These are phyloP conservation scores for Juncus effusus DNA, from an alignment of 176 grass and related monocot genomes.

Conservation along the genomic window DNA sequence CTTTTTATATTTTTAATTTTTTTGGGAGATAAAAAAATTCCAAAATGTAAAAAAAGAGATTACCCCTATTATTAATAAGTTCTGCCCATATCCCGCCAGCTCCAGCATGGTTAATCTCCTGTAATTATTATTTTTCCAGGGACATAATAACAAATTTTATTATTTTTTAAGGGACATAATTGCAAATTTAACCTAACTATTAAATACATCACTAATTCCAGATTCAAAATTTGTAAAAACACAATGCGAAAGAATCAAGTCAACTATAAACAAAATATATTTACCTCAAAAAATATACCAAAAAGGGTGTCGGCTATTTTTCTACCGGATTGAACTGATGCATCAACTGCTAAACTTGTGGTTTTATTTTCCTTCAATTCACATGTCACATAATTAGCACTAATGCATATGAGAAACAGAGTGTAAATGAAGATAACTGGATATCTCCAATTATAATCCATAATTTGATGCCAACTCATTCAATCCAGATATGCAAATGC, in stretches of 20 bases:
- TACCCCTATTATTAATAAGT: slow-evolving; percentile 92
- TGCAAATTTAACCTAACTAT: not conserved
- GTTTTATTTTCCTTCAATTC: slow-evolving; percentile 26
- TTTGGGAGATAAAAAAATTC: not conserved
- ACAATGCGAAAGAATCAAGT: not conserved
- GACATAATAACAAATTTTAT: not conserved
- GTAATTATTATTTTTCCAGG: not conserved
- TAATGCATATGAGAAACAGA: slow-evolving; percentile 27
- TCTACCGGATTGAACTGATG: slow-evolving; percentile 45
- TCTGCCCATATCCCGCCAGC: slow-evolving; percentile 95
- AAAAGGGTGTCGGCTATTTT: slow-evolving; percentile 90
- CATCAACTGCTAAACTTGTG: slow-evolving; percentile 51
- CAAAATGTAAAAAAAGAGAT: slow-evolving; percentile 8
- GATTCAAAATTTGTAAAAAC: not conserved
- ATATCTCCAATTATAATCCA: slow-evolving; percentile 24
- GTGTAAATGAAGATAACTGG: not conserved
- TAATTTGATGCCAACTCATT: slow-evolving; percentile 18
- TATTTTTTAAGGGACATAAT: not conserved
- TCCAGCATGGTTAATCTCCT: slow-evolving; percentile 98
- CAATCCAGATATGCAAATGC: slow-evolving; percentile 15
- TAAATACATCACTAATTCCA: not conserved
- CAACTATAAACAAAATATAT: slow-evolving; percentile 4
- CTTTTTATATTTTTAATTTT: not conserved
- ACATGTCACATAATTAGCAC: slow-evolving; percentile 28
- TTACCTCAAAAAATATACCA: slow-evolving; percentile 92